Conservation (phyloP, 805 yeast genomes). For the Scheffersomyces ergatensis region DNA sequence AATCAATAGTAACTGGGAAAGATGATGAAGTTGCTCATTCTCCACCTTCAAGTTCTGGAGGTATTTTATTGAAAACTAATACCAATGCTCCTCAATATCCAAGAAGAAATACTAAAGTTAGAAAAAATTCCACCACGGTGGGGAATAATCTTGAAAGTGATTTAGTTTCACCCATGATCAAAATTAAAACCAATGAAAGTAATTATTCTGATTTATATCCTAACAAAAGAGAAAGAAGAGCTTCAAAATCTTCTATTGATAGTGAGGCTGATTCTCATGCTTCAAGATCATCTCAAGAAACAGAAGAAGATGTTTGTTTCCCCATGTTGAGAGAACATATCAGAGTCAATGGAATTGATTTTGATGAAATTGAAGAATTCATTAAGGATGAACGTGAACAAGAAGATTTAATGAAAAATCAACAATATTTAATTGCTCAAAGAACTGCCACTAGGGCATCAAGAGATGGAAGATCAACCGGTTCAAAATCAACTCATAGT, state of each 20-base stretch:
- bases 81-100: background rate
- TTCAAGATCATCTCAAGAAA: slow-evolving; percentile 79
- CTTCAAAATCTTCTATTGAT: slow-evolving; percentile 43
- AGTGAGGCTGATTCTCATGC: slow-evolving; percentile 71
- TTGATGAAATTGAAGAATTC: slow-evolving; percentile 85
- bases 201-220: slow-evolving; percentile 15
- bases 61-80: slow-evolving; percentile 20
- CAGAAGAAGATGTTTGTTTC: slow-evolving; percentile 97
- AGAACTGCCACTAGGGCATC: slow-evolving; percentile 2
- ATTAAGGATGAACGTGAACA: slow-evolving; percentile 59
- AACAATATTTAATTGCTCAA: slow-evolving; percentile 23
- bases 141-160: slow-evolving; percentile 21
- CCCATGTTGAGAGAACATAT: slow-evolving; percentile 75
- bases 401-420: slow-evolving; percentile 21
- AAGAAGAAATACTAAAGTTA: slow-evolving; percentile 7
- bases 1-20: slow-evolving; percentile 4
- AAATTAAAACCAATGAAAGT: slow-evolving; percentile 22
- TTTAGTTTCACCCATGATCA: slow-evolving; percentile 26
- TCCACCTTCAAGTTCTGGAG: slow-evolving; percentile 11
- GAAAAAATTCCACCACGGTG: background rate
- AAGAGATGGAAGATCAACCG: slow-evolving; percentile 10
- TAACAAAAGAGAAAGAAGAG: slow-evolving; percentile 23
- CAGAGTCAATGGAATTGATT: slow-evolving; percentile 75
- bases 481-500: slow-evolving; percentile 21
- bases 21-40: background rate